Evolutionary conservation across 768 basidiomycete genomes (phyloP), one percentile per base, ranked within the genome.

Genomic region (Pisolithus orientalis): DNA sequence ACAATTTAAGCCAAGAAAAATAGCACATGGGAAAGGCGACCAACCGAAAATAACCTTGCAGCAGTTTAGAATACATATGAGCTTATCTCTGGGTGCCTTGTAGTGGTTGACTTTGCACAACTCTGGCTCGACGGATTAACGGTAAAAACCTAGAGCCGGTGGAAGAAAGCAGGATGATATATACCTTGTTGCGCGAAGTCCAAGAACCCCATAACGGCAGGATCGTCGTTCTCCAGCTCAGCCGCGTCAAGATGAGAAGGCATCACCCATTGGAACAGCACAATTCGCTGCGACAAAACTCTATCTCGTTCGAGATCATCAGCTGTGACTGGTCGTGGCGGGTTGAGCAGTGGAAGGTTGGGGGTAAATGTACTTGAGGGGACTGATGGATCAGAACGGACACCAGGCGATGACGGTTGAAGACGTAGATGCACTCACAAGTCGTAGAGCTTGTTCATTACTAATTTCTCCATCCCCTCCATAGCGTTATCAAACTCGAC

Each of bases 401-500:
- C 17, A 2, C 10, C 34, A 21, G 13, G 17, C 10, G 56, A 48
- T 37, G 27, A 34, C 11, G 11, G 11, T 14, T 34, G 4, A 7
- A 55, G 24, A 48, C 17, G 17, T 39, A n/a, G 46, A 5, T 51
- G 21, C 13, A 82, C 88, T 64, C 56, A 97, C 94, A 90, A 92
- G 60, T 94, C 91, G 67, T 96, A 98, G 49, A 98, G 72, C 48
- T 93, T 77, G 61, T 98, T 99, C 96, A 99, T 98, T 59, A 99
- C 96, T 6, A 99, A 80, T 69, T 99, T 99, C 76, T 99, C 96
- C 92, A 98, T 97, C 48, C 94, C 94, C 70, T 99, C 96, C 75
- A 93, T 81, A 0, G 94, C 92, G 61, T 95, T 94, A 50, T 98
- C 96, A 58, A 99, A 97, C 67, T 98, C 94, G 6, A 74, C 71